Evolutionary conservation across 257 asterid species (phyloP), one percentile per base, ranked within the genome.

Genomic region (Solanum clarkiae): DNA sequence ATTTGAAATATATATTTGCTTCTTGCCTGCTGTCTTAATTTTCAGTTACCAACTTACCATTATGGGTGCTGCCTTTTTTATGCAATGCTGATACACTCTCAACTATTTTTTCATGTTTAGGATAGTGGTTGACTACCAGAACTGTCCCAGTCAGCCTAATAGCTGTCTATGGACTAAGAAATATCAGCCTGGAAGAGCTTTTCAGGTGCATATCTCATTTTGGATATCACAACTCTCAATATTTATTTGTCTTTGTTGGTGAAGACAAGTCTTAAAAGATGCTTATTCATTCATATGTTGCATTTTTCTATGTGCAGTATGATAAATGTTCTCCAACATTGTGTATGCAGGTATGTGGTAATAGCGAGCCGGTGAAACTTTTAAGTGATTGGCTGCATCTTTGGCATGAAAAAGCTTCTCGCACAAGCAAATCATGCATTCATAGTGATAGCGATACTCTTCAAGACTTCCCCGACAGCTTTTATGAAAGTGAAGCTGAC

Each of bases 101-200:
- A 26, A n/a, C 55, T 13, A 5, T 47, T 55, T 80, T 83, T 69
- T 69, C 63, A 84, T 84, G 69, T 69, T 54, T 89, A 92, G 97
- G 93, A 86, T 92, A 82, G 89, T 89, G 85, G 89, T 91, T 84
- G 89, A 90, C 83, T 88, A 89, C 84, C 93, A 85, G 77, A 86
- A 94, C 65, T 86, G 91, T 69, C 87, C 77, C 84, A 85, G 84
- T 82, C 91, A 68, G 85, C 90, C 87, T 17, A 91, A 88, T 83
- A 95, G 93, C 87, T 89, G 94, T 89, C 88, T 97, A 68, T 97
- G 99, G 99, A 95, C 97, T 3, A 93, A 95, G 91, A 97, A 94
- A 88, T 94, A 94, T 90, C 94, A 88, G 88, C 99, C 99, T 84
- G 92, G 86, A 90, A 93, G 86, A 89, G 92, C 95, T 85, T 87